Base-by-base conservation (phyloP, 2,329 filamentous ascomycete species). In the Fusarium goolgardi region DNA sequence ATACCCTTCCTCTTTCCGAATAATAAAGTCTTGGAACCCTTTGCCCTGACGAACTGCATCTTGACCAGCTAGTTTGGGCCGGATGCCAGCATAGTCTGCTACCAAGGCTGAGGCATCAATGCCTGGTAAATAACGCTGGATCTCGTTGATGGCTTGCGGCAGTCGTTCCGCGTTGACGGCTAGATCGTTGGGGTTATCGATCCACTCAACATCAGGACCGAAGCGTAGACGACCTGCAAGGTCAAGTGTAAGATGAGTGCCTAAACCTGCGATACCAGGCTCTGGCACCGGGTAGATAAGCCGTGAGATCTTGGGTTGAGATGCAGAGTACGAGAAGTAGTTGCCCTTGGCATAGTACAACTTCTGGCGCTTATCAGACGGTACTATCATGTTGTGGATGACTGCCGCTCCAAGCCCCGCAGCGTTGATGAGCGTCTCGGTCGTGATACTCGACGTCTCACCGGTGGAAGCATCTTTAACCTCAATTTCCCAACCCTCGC, bases 161-260 rank as follows among this genome's bases (percentile, higher is more conserved):
- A 97, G 81, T 15, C 91, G 84, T 23, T 82, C 82, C 2, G 83
- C 80, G 69, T 88, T 93, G 18, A 91, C 90, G 3, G 83, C 82
- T n/a, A 97, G 83, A 73, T 97, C 88, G 11, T 81, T 79, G 0
- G 93, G 88, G 2, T 84, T 81, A 49, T 90, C 86, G 0, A 97
- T 90, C 96, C 96, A 98, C 78, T 98, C 93, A 16, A 97, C 91
- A 75, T 99, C 96, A 0, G 96, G 96, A 0, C 96, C 96, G 78
- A 99, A 99, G 37, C 93, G 90, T 43, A 98, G 85, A 1, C 92
- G 88, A 0, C 95, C 94, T 0, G 83, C 86, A 80, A 98, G 85
- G 77, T 99, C 96, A 59, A 98, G 86, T 1, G 96, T 99, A 20
- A 99, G 83, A 78, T 99, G 96, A 0, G 96, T 98, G 47, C 96